Conservation (phyloP, 2,329 filamentous ascomycete genomes). For the Epichloe gansuensis region DNA sequence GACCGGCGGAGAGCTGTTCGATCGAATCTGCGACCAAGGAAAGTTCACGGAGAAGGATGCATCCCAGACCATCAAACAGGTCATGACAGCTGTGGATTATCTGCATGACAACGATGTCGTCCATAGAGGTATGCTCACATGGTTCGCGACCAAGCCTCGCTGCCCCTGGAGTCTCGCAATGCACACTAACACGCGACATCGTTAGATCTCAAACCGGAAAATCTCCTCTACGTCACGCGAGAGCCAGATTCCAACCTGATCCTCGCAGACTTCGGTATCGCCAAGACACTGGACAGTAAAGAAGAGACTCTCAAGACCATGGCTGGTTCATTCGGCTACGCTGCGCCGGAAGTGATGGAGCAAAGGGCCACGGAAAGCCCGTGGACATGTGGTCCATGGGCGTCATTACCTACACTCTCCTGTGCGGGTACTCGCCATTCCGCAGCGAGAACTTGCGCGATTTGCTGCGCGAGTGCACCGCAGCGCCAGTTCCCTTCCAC, state of each 20-base stretch:
- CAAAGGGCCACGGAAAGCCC: constrained; percentile 94
- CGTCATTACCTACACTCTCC: constrained; percentile 94
- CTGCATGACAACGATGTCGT: constrained; percentile 92
- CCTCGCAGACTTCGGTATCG: constrained; percentile 94
- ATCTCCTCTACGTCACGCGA: constrained; percentile 81
- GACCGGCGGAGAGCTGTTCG: constrained; percentile 91
- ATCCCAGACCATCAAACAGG: constrained; percentile 87
- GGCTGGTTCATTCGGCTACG: constrained; percentile 97
- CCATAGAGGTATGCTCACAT: constrained; percentile 58
- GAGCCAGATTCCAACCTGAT: constrained; percentile 73
- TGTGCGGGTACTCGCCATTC: constrained; percentile 97
- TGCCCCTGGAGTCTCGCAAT: too few species aligned
- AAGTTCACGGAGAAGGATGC: constrained; percentile 98
- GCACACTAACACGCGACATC: background rate
- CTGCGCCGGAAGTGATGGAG: constrained; percentile 95
- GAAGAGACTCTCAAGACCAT: constrained; percentile 92
- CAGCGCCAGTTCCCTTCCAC: constrained; percentile 79
- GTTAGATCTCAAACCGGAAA: constrained; percentile 92
- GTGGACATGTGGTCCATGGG: constrained; percentile 99
- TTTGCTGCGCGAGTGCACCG: constrained; percentile 86
- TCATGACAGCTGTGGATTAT: constrained; percentile 87
- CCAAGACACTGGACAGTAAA: constrained; percentile 88
- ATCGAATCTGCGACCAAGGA: constrained; percentile 94
- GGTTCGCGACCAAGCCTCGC: background rate
- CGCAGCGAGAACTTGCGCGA: constrained; percentile 87